Percentiles rank a stretch among this genome's conserved stretches.
Conservation (phyloP, 2,329 filamentous ascomycete genomes). For the Trichoderma sp. region DNA sequence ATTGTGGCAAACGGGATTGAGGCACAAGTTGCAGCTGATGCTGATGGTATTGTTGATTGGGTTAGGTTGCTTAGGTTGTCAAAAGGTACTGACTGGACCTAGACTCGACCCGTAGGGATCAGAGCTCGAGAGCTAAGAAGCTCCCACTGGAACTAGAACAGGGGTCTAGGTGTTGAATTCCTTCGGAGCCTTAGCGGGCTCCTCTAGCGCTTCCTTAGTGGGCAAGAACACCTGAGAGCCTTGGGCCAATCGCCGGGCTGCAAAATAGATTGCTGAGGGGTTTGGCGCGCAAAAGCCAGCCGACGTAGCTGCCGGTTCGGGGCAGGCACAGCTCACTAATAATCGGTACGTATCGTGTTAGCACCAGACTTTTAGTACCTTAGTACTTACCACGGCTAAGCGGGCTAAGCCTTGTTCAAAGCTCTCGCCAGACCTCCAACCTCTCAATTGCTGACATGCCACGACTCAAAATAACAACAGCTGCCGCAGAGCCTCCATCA, state of each 20-base stretch:
- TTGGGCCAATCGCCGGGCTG: background rate
- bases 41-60: background rate
- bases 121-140: background rate
- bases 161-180: background rate
- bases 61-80: background rate
- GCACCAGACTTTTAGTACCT: too few species aligned
- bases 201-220: background rate
- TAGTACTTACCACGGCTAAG: too few species aligned
- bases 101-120: background rate
- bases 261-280: slow-evolving; percentile 17
- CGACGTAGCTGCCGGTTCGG: background rate
- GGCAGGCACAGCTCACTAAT: background rate
- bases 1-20: background rate
- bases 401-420: slow-evolving; percentile 8
- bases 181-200: background rate
- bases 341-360: background rate
- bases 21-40: background rate
- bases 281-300: background rate
- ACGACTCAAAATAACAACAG: background rate
- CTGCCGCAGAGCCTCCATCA: background rate
- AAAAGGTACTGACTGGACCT: background rate
- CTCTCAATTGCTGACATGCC: background rate
- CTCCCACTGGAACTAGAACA: background rate
- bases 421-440: slow-evolving; percentile 1
- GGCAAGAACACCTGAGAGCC: slow-evolving; percentile 3